A percentile compares a stretch with the other conserved stretches of the same genome.
These are phyloP conservation scores for Vishniacozyma victoriae DNA, from an alignment of 768 basidiomycete genomes.

Conservation along the genomic window DNA sequence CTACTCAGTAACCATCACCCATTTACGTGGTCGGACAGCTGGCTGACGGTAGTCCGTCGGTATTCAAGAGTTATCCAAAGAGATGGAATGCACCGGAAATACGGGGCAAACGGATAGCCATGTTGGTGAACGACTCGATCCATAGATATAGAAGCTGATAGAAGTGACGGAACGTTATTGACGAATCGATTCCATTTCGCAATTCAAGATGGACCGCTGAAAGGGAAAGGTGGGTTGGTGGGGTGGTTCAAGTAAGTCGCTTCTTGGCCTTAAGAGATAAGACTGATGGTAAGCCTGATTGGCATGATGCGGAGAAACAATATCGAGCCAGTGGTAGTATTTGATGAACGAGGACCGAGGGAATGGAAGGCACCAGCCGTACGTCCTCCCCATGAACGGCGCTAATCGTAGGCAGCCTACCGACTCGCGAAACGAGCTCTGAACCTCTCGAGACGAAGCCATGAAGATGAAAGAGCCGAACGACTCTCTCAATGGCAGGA, in stretches of 20 bases:
- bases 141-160: not conserved
- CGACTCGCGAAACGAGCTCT: slow-evolving; percentile 18
- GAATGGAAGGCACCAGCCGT: slow-evolving; percentile 45
- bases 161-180: slow-evolving; percentile 41
- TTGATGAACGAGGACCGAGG: slow-evolving; percentile 38
- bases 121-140: slow-evolving; percentile 16
- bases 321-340: slow-evolving; percentile 41
- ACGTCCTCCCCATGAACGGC: not conserved
- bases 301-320: slow-evolving; percentile 25
- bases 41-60: slow-evolving; percentile 3
- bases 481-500: slow-evolving; percentile 15
- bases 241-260: slow-evolving; percentile 44
- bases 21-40: not conserved
- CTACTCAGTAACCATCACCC: slow-evolving; percentile 23
- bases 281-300: slow-evolving; percentile 33
- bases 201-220: slow-evolving; percentile 21
- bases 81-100: slow-evolving; percentile 39
- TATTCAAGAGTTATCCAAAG: slow-evolving; percentile 8
- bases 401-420: slow-evolving; percentile 13
- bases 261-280: not conserved
- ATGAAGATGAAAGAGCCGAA: slow-evolving; percentile 27
- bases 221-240: slow-evolving; percentile 36
- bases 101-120: slow-evolving; percentile 35
- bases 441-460: slow-evolving; percentile 20
- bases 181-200: slow-evolving; percentile 44